Evolutionary conservation across 805 yeast genomes (phyloP), one percentile per base, ranked within the genome.

Genomic region (Yamadazyma laniorum): DNA sequence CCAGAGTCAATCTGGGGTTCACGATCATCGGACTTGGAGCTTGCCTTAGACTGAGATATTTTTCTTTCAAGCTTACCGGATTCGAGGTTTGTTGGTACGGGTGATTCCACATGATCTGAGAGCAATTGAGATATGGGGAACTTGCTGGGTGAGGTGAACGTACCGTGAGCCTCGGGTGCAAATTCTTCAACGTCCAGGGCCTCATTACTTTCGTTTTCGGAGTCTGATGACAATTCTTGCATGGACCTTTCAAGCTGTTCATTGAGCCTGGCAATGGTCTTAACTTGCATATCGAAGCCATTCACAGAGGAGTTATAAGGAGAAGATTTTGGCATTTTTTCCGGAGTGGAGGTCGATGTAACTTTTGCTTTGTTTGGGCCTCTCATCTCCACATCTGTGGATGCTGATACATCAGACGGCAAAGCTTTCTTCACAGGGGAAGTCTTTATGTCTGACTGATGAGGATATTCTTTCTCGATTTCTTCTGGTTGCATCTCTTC

Each of bases 361-460:
- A 14, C 13, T 11, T 25, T 14, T 11, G 12, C 32, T 15, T 8
- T 15, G n/a, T 29, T 25, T 30, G 12, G 27, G 29, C 22, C n/a
- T 21, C 32, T 27, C 12, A 40, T 32, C 12, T 36, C 40, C 9
- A 37, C 18, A 13, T 42, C 45, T 6, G 46, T 42, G 8, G 56
- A 50, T 4, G 37, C 53, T 9, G 56, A 52, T 8, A 52, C 38
- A 34, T 51, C 48, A 9, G 51, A 43, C 6, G 54, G 53, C 18
- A 50, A 35, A 9, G 32, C 35, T 14, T 36, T 39, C 25, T 28
- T 37, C 7, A 37, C 32, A 3, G 45, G 42, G n/a, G 47, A 49
- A 7, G 26, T 26, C 17, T 31, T 25, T 4, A 18, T 6, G 4
- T 25, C 21, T 5, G 15, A n/a, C 6, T 18, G 23, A 12, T 8